Base-by-base conservation (phyloP, 2,329 filamentous ascomycete genomes). In the Endothia cerciana region DNA sequence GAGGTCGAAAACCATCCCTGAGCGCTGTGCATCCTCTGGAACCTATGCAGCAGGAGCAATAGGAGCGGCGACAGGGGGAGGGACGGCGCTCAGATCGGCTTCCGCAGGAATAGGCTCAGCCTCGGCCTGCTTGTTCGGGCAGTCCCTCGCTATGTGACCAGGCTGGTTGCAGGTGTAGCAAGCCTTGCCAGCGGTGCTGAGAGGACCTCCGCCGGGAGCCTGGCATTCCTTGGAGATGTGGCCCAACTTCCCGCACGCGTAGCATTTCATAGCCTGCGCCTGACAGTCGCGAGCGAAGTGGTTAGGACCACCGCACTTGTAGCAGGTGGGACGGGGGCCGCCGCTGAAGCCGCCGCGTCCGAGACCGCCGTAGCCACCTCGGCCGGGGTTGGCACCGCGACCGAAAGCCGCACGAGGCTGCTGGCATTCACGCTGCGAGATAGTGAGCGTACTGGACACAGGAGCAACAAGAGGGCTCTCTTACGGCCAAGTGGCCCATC, bases 201-300 rank as follows among this genome's bases (percentile, higher is more conserved):
- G 85, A 57, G 94, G 93, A 30, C 95, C 95, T 65, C 95, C 95
- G 79, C 98, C 98, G 70, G 95, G 94, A 69, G 94, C 93, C 57
- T 94, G 97, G 85, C 95, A 99, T 81, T 99, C 95, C 74, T 85
- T 84, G 13, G 92, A 96, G 79, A 97, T 97, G 82, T 97, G 93
- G 61, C 93, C 93, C 72, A 97, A 88, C 84, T 97, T 97, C 77
- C 94, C 94, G 77, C 94, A 97, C 71, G 94, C 94, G 76, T 97
- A 97, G 86, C 94, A 97, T 84, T 97, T 97, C 93, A 97, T 97
- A 70, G 93, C 92, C 81, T 97, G 93, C 72, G 95, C 94, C 84
- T 98, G 95, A 85, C 95, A 99, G 76, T 99, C 95, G 71, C 95
- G 91, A 70, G 95, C 95, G 77, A 97, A 99, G 82, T 99, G 95